phyloP scores from a whole-genome alignment of 2,329 filamentous ascomycete genomes.

The Pseudogymnoascus sp. region DNA sequence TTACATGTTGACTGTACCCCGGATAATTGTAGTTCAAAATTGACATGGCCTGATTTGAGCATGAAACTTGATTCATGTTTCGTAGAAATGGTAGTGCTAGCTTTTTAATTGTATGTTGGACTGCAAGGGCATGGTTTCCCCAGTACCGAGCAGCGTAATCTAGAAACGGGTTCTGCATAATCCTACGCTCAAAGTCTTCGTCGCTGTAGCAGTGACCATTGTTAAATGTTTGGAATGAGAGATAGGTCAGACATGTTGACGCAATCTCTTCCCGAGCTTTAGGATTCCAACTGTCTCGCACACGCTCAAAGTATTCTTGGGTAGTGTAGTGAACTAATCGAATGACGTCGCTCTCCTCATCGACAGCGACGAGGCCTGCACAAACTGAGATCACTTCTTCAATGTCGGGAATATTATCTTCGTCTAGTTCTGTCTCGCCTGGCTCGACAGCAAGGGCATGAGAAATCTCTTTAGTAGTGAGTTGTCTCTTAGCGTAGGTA shows the following conservation, averaged over 20 bases:
- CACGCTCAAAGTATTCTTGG: conserved; percentile 22
- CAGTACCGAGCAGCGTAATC: neutral
- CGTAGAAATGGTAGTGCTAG: neutral
- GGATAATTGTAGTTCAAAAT: accelerated
- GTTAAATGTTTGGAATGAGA: neutral
- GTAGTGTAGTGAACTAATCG: conserved; percentile 24
- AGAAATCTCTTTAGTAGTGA: neutral
- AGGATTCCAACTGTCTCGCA: neutral
- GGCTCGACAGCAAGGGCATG: neutral
- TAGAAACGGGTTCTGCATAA: neutral
- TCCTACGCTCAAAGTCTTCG: neutral
- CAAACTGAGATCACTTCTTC: conserved; percentile 22
- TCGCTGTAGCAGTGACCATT: neutral
- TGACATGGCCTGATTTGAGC: neutral
- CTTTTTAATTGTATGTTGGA: neutral
- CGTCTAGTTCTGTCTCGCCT: neutral
- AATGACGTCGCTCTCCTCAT: conserved; percentile 8
- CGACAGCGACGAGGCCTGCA: conserved; percentile 18
- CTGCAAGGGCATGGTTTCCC: neutral
- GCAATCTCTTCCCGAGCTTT: neutral
- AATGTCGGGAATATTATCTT: neutral
- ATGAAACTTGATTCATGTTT: neutral
- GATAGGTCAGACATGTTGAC: neutral
- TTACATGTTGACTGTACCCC: neutral
- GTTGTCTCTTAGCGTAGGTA: neutral